Base-by-base conservation (phyloP, 2,329 filamentous ascomycete genomes). In the Epichloe brachyelytri region DNA sequence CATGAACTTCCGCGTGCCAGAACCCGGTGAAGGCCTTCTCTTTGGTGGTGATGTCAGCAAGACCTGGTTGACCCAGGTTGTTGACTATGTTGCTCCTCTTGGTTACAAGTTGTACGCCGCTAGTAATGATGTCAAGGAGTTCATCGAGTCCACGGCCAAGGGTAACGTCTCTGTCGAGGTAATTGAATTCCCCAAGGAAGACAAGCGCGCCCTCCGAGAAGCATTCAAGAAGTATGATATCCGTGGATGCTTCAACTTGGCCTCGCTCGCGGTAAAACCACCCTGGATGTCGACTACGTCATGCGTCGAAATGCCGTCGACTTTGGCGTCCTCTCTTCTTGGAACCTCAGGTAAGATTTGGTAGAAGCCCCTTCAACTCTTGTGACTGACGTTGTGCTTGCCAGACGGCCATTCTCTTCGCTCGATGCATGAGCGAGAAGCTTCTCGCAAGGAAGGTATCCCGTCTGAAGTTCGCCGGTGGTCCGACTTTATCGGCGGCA, bases 291-390 rank as follows among this genome's bases (percentile, higher is more conserved):
- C 63, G 90, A 98, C 74, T 98, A 98, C 63, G 89, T 98, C 52
- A 97, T 97, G 91, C 82, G 93, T 63, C 82, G 93, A 66, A 98
- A 98, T 65, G 93, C 93, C 30, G 93, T 98, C 51, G 93, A 98
- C 72, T 98, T 98, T 68, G 91, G 91, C 60, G 89, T 97, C 34
- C 93, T 46, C 76, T 98, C 51, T 97, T 98, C 70, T 96, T 96
- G 90, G 91, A 97, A 75, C 88, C 90, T 50, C 91, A 93, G 84
- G 89, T 94, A 75, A 73, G 80, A 34, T 2, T 8, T 19, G 7
- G n/a, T n/a, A 12, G 10, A 43, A 22, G 14, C 20, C 17, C n/a
- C 22, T 12, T 5, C 15, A 15, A 46, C 30, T 11, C 10, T 43
- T 41, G 19, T 34, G n/a, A 17, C 34, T 17, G 48, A 48, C 51